phyloP scores from a whole-genome alignment of 352 stramenopile genomes.

The Plasmopara viticola region DNA sequence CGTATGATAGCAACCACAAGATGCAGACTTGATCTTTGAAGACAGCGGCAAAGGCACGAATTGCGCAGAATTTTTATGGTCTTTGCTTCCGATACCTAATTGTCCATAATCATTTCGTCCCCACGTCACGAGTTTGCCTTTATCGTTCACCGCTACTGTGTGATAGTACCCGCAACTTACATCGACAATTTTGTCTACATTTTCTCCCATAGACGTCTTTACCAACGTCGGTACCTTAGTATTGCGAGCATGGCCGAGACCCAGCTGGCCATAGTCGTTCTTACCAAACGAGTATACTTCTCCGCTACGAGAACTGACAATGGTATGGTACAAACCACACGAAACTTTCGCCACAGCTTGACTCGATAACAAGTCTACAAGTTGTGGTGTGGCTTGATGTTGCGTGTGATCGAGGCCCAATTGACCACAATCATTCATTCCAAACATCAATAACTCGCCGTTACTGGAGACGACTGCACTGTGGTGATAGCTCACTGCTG shows the following conservation, averaged over 20 bases:
- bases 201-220: conserved; percentile 57
- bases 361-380: conserved; percentile 62
- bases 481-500: conserved; percentile 83
- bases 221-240: conserved; percentile 66
- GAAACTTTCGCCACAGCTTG: conserved; percentile 67
- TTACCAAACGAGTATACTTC: conserved; percentile 83
- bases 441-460: conserved; percentile 77
- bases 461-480: conserved; percentile 73
- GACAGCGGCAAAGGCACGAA: conserved; percentile 73
- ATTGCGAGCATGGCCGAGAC: conserved; percentile 70
- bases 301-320: conserved; percentile 50
- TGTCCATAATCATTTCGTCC: conserved; percentile 84
- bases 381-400: conserved; percentile 79
- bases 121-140: conserved; percentile 82
- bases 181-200: conserved; percentile 69
- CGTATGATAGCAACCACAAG: conserved; percentile 82
- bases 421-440: conserved; percentile 86
- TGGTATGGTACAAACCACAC: conserved; percentile 79
- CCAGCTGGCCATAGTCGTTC: conserved; percentile 84
- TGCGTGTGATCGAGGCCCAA: conserved; percentile 77
- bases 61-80: conserved; percentile 79
- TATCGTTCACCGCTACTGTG: conserved; percentile 69
- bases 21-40: conserved; percentile 67
- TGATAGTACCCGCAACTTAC: conserved; percentile 85
- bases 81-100: conserved; percentile 82